Evolutionary conservation across 192 early-diverging fungal genomes (phyloP).

Genomic region (Gamsiella multidivaricata): DNA sequence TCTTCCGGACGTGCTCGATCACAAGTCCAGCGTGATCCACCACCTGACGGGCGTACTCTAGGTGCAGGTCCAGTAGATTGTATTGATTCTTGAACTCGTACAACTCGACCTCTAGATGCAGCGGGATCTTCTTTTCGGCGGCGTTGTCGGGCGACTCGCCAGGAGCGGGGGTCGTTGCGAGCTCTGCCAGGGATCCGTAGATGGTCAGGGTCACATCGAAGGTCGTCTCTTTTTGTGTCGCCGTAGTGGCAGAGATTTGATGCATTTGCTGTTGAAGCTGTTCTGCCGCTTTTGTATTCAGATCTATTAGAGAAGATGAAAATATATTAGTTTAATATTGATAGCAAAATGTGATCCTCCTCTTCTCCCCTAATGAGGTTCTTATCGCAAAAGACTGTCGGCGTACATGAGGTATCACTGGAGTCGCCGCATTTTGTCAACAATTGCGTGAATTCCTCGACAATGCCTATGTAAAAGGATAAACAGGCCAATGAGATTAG

Average conservation of each 20-base stretch:
- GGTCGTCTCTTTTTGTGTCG: slow-evolving; percentile 25
- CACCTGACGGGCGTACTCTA: slow-evolving; percentile 15
- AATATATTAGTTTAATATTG: no score
- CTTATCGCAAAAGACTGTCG: neutral
- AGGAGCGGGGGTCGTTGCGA: slow-evolving; percentile 20
- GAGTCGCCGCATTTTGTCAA: slow-evolving; percentile 15
- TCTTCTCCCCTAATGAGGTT: no score
- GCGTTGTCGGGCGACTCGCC: slow-evolving; percentile 17
- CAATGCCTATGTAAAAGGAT: slow-evolving; percentile 8
- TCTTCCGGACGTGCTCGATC: slow-evolving; percentile 13
- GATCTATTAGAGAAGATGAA: no score
- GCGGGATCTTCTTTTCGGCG: slow-evolving; percentile 19
- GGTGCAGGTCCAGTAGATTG: slow-evolving; percentile 22
- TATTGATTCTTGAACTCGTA: slow-evolving; percentile 44
- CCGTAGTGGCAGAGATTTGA: slow-evolving; percentile 15
- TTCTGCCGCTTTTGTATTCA: slow-evolving; percentile 21
- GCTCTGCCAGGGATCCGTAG: slow-evolving; percentile 32
- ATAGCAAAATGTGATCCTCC: neutral
- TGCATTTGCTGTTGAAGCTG: slow-evolving; percentile 29
- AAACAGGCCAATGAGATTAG: no score
- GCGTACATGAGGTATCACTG: slow-evolving; percentile 26
- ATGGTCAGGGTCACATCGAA: slow-evolving; percentile 41
- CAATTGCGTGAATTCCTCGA: slow-evolving; percentile 18
- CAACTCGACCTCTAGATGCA: slow-evolving; percentile 48
- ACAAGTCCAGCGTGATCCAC: slow-evolving; percentile 1